Conservation (phyloP, 2,329 filamentous ascomycete species). For the Ascosphaera aggregata region DNA sequence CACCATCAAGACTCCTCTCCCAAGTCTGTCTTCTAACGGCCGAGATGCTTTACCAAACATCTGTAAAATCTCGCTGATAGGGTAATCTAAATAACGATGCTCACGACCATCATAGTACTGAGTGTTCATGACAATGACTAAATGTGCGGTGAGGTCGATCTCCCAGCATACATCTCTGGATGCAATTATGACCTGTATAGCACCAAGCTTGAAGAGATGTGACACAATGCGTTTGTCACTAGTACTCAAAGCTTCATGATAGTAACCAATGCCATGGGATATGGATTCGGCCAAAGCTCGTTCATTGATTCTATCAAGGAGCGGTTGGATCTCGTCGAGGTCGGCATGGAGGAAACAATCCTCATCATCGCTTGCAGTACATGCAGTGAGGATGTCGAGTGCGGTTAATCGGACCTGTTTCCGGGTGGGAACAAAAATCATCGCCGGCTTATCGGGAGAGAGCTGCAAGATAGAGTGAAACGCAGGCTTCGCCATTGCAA, state of each 20-base stretch:
- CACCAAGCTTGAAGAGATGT: conserved; percentile 71
- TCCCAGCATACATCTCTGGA: conserved; percentile 93
- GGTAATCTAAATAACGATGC: conserved; percentile 92
- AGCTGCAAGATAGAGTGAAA: conserved; percentile 76
- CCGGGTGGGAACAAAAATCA: conserved; percentile 78
- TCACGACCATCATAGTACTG: conserved; percentile 94
- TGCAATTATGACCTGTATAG: conserved; percentile 63
- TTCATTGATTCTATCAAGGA: conserved; percentile 68
- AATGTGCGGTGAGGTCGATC: conserved; percentile 62
- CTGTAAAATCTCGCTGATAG: conserved; percentile 77
- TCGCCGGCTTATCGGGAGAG: conserved; percentile 67
- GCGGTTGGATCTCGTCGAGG: conserved; percentile 54
- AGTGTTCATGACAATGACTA: conserved; percentile 92
- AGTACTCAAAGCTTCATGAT: conserved; percentile 73
- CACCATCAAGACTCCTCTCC: conserved; percentile 89
- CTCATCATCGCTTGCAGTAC: conserved; percentile 71
- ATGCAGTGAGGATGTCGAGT: conserved; percentile 68
- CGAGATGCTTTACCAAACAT: conserved; percentile 93
- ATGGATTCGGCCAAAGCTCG: conserved; percentile 70
- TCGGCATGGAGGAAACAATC: conserved; percentile 82
- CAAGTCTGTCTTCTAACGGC: conserved; percentile 52
- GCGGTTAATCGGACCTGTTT: conserved; percentile 83
- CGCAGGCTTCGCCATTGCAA: conserved; percentile 90
- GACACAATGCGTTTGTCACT: conserved; percentile 88
- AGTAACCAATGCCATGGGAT: conserved; percentile 88